These are phyloP conservation scores for Takashimella koratensis DNA, from an alignment of 1,284 basidiomycete genomes.

Conservation along the genomic window DNA sequence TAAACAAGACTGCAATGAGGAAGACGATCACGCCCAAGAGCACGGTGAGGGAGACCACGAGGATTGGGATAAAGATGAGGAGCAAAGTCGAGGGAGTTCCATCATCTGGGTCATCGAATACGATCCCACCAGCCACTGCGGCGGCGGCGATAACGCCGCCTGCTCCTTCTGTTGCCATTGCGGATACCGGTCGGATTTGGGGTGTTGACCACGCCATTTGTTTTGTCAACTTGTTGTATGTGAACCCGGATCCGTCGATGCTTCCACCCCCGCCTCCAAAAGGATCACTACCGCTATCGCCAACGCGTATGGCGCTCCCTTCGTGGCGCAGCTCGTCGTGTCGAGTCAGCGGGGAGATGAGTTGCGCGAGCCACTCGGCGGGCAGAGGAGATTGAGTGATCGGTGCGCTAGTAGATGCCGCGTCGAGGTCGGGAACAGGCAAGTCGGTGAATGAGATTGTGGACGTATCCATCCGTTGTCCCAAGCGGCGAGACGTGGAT, in stretches of 20 bases:
- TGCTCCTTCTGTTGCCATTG: background rate
- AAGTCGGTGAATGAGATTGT: conserved; percentile 27
- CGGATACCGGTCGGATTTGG: background rate
- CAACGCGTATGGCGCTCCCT: no score
- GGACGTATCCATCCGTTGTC: conserved; percentile 38
- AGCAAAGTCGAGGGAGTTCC: conserved; percentile 31
- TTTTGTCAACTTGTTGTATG: background rate
- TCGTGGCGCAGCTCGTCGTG: no score
- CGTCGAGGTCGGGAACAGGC: conserved; percentile 4
- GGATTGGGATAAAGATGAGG: conserved; percentile 62
- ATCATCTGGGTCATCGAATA: conserved; percentile 12
- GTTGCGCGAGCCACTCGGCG: conserved; percentile 27
- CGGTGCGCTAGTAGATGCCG: conserved; percentile 8
- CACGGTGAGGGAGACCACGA: conserved; percentile 87
- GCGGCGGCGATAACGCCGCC: background rate
- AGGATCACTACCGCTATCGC: no score
- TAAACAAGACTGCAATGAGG: conserved; percentile 77
- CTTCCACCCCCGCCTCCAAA: no score
- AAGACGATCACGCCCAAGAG: conserved; percentile 88
- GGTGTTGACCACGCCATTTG: background rate
- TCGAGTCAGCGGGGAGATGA: conserved; percentile 28
- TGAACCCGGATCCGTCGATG: no score
- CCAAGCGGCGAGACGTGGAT: background rate
- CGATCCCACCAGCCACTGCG: background rate
- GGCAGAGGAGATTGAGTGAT: conserved; percentile 10